Conservation (phyloP, 495 filamentous ascomycete genomes). For the Durotheca rogersii region DNA sequence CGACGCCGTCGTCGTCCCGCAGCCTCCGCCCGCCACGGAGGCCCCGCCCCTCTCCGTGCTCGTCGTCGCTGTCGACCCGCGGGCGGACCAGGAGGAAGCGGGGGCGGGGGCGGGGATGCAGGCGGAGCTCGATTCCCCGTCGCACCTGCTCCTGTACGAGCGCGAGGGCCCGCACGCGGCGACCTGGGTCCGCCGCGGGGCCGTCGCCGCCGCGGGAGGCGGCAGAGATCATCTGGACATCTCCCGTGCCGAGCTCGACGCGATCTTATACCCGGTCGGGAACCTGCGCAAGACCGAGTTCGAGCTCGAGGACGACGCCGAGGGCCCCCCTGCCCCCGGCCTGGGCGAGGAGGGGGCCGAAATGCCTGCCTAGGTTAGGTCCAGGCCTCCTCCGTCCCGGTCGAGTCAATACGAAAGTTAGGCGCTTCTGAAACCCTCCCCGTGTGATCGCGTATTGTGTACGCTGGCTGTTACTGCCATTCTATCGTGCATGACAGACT, state of each 20-base stretch:
- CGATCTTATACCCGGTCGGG: constrained; percentile 68
- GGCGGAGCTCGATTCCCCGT: constrained; percentile 10
- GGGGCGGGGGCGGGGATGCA: constrained; percentile 24
- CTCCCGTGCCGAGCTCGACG: constrained; percentile 47
- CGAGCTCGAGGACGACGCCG: constrained; percentile 44
- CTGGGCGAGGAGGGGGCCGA: too few relatives aligned
- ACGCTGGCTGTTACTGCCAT: too few relatives aligned
- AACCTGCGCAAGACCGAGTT: constrained; percentile 69
- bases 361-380: too few relatives aligned
- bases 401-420: too few relatives aligned
- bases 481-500: too few relatives aligned
- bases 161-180: constrained; percentile 19
- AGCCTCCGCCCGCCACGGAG: too few relatives aligned
- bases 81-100: not conserved
- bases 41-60: too few relatives aligned
- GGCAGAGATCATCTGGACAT: constrained; percentile 36
- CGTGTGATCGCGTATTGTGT: too few relatives aligned
- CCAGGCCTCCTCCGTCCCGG: too few relatives aligned
- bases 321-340: too few relatives aligned
- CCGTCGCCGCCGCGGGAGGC: constrained; percentile 14
- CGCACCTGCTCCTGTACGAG: constrained; percentile 22
- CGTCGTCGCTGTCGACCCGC: constrained; percentile 59
- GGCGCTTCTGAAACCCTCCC: too few relatives aligned
- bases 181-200: constrained; percentile 10
- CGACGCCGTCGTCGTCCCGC: constrained; percentile 45